Evolutionary conservation across 192 early-diverging fungal species (phyloP), one percentile per base, ranked within the genome.

Genomic region (Nowakowskiella sp.): DNA sequence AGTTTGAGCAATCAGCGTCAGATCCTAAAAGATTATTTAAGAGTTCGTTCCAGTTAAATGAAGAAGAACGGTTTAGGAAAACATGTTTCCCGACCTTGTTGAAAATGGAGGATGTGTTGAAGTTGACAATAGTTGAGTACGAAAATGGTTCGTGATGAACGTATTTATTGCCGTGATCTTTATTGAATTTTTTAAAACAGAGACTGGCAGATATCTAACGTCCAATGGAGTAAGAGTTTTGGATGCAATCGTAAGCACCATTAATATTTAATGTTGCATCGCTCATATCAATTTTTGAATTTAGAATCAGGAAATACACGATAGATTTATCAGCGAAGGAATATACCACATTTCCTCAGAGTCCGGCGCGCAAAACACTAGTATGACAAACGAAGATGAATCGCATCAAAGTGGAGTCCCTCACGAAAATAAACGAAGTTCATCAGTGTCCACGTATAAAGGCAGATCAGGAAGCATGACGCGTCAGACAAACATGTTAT

Each of bases 11-110:
- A 39, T 69, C 76, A 0, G 88, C 88, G 1, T 83, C 76, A 0
- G 86, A 91, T 49, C 88, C 88, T 6, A 67, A 70, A 26, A 65
- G 88, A 25, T 61, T 91, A 19, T 86, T 86, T 47, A 68, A 78
- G 45, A 63, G 74, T 19, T 89, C 86, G 0, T 90, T 91, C 62
- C 82, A 78, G 53, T 64, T 91, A n/a, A 51, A 85, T 23, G 87
- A 91, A 59, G 88, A 91, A 58, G 88, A 90, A 34, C 74, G 77
- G 60, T 91, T 84, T 66, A 57, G 88, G 25, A 87, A 87, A 39
- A 73, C 80, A 0, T 86, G 84, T 27, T 84, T 79, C 49, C 88
- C 88, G 22, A 86, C 74, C 1, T 58, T 91, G 9, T 49, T 87
- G 9, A 74, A 71, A 26, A 55, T 84, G 59, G 88, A 91, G 55